Base-by-base conservation (phyloP, 2,329 filamentous ascomycete species). In the Aureobasidium sp. region DNA sequence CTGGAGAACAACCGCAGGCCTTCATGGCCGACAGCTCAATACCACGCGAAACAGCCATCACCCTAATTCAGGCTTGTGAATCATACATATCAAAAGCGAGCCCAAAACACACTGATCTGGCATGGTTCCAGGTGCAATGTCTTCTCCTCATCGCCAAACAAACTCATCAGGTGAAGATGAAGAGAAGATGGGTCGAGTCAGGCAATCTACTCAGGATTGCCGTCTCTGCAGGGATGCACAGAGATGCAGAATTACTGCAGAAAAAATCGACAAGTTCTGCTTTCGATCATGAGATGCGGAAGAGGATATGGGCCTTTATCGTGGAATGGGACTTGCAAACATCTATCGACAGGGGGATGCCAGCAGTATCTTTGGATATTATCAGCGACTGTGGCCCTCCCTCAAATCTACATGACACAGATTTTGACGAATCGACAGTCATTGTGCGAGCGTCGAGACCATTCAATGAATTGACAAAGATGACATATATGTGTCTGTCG, bases 261-360 rank as follows among this genome's bases (percentile, higher is more conserved):
- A 61, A 68, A 54, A 59, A 61, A 22, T 67, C 71, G 8, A 17
- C 24, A 2, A 30, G 25, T 6, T 67, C 66, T 3, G 62, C 68
- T 2, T 75, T 75, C 25, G 74, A 78, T 35, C 72, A 74, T 50
- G 74, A 78, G 55, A 74, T 79, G 72, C 73, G 79, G 48, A 71
- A 76, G 49, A 71, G 79, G 38, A 65, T 83, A 2, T 83, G 79
- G 79, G 71, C 70, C 2, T 79, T 79, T 1, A 76, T 80, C 8
- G 64, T 77, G 8, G 78, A 82, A 58, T 64, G 81, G 22, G 79
- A 82, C 53, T 62, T 80, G 2, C 78, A 81, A 58, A 71, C 76
- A 0, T 76, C 77, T 1, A 65, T 81, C 12, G 77, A 81, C 56
- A 70, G 71, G 11, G 79, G 79, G 1, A 75, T 81, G 66, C 72